Percentiles rank a stretch among this genome's conserved stretches.
These are phyloP conservation scores for Pterocarpus santalinus DNA, from an alignment of 306 rosid genomes.

Conservation along the genomic window DNA sequence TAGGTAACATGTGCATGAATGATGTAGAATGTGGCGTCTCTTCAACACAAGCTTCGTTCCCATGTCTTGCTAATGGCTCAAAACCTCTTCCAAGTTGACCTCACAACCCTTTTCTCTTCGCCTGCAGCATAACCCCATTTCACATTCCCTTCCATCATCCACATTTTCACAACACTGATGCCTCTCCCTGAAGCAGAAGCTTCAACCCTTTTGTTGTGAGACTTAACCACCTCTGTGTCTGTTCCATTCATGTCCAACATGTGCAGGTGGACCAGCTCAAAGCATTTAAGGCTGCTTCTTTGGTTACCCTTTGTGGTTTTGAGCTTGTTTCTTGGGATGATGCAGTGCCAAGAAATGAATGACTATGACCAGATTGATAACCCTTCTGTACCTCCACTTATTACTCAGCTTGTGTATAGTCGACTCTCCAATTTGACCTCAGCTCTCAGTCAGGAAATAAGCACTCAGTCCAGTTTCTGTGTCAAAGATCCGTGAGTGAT, in stretches of 20 bases:
- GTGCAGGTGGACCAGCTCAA: slow-evolving; percentile 38
- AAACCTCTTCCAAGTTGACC: slow-evolving; percentile 15
- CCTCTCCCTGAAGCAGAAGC: neutral
- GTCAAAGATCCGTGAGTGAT: slow-evolving; percentile 77
- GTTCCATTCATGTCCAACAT: slow-evolving; percentile 1
- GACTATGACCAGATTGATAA: slow-evolving; percentile 64
- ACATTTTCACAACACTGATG: neutral
- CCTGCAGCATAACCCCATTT: neutral
- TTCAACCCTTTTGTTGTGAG: neutral
- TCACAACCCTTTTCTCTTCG: neutral
- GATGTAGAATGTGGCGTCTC: neutral
- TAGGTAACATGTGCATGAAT: neutral
- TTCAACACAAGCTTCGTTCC: neutral
- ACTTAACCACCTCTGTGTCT: neutral
- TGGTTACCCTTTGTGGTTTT: slow-evolving; percentile 48
- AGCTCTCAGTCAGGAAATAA: slow-evolving; percentile 60
- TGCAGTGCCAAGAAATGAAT: slow-evolving; percentile 61
- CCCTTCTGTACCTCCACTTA: slow-evolving; percentile 74
- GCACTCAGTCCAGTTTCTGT: slow-evolving; percentile 71
- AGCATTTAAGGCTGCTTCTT: slow-evolving; percentile 32
- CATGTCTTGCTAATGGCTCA: neutral
- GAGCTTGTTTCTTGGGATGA: slow-evolving; percentile 52
- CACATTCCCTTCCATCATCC: neutral
- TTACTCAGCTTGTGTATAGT: slow-evolving; percentile 67
- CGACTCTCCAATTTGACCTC: slow-evolving; percentile 76